Conservation (phyloP, 768 basidiomycete species). For the Leucocoprinus birnbaumii region DNA sequence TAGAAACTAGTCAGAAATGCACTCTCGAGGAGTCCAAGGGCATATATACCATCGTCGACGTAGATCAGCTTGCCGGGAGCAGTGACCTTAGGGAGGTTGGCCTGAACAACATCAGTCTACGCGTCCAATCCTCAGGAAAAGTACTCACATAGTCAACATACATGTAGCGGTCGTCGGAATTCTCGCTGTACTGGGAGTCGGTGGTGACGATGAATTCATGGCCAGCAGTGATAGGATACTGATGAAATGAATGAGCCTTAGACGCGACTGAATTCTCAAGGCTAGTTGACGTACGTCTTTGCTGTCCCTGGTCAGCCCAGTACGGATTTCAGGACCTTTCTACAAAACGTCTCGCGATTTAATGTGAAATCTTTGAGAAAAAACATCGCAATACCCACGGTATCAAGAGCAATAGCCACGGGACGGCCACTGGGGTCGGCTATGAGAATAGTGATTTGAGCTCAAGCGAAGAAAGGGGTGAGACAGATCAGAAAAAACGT, state of each 20-base stretch:
- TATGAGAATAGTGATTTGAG: conserved; percentile 21
- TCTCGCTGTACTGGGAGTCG: conserved; percentile 75
- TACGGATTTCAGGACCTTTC: conserved; percentile 99
- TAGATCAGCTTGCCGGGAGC: conserved; percentile 97
- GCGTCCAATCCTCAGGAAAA: neutral
- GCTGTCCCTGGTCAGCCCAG: conserved; percentile 85
- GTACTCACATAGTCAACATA: conserved; percentile 89
- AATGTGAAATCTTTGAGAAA: neutral
- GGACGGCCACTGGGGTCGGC: conserved; percentile 81
- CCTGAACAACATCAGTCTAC: conserved; percentile 36
- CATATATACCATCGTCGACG: conserved; percentile 82
- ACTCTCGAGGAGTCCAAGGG: too few relatives aligned
- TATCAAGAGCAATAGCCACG: conserved; percentile 96
- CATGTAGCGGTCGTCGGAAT: conserved; percentile 79
- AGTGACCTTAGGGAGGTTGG: conserved; percentile 93
- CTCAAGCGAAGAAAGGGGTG: conserved; percentile 7
- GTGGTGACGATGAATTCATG: conserved; percentile 93
- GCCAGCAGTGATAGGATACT: conserved; percentile 85
- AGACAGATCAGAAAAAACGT: conserved; percentile 22
- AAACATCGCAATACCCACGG: conserved; percentile 48
- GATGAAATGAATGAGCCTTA: neutral
- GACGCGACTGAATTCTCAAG: neutral
- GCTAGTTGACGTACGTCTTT: conserved; percentile 66
- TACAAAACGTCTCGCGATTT: conserved; percentile 25
- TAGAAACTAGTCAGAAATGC: neutral